These are phyloP conservation scores for Yarrowia divulgata DNA, from an alignment of 805 yeast species.

Conservation along the genomic window DNA sequence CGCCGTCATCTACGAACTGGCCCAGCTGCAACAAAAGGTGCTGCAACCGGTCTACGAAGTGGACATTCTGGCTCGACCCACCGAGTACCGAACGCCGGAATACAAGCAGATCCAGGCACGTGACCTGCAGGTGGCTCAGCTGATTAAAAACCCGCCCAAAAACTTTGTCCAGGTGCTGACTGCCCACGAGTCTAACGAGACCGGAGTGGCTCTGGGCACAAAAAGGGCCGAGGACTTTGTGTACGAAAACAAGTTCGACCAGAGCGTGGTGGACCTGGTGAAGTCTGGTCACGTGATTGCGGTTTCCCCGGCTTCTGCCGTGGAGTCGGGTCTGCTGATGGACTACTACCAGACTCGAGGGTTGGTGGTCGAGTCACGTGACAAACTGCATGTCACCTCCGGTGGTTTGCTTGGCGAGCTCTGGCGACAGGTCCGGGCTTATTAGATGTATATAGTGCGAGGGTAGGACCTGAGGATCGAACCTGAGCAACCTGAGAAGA, in stretches of 20 bases:
- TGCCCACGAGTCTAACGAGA: neutral
- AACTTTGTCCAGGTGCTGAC: slow-evolving; percentile 30
- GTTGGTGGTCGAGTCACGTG: neutral
- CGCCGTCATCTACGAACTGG: slow-evolving; percentile 8
- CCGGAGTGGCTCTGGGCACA: neutral
- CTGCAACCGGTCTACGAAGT: slow-evolving; percentile 18
- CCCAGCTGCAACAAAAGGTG: neutral
- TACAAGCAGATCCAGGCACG: slow-evolving; percentile 11
- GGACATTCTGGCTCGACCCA: slow-evolving; percentile 12
- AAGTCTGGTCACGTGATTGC: neutral
- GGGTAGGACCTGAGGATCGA: too few relatives aligned
- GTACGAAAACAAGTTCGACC: slow-evolving; percentile 21
- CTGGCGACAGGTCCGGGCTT: slow-evolving; percentile 22
- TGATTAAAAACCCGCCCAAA: neutral
- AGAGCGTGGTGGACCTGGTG: neutral
- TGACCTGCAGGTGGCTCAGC: slow-evolving; percentile 25
- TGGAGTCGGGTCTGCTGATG: slow-evolving; percentile 13
- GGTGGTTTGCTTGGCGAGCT: slow-evolving; percentile 32
- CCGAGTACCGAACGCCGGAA: slow-evolving; percentile 33
- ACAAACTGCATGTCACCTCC: slow-evolving; percentile 10
- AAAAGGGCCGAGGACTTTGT: slow-evolving; percentile 15
- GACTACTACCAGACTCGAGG: slow-evolving; percentile 32
- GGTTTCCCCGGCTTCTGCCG: neutral
- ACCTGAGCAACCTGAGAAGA: too few relatives aligned
- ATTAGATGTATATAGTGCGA: slow-evolving; percentile 6